Evolutionary conservation across 345 rosid genomes (phyloP).

Genomic region (Excoecaria cochinchinensis): DNA sequence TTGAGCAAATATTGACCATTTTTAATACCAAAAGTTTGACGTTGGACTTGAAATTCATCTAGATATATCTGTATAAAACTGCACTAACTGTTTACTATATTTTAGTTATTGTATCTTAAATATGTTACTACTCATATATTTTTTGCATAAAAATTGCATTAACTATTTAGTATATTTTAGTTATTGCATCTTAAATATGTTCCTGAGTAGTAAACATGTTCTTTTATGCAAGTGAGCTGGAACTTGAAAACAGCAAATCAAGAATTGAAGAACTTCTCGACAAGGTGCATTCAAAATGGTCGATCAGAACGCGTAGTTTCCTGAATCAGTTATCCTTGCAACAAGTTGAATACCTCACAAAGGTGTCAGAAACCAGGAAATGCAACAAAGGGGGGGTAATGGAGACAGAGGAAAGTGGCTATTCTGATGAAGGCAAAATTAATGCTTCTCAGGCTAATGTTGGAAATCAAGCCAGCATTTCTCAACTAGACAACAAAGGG

Average conservation of each 20-base stretch:
- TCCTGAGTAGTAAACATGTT: not conserved
- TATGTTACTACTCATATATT: too few relatives aligned
- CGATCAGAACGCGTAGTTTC: too few relatives aligned
- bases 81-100: too few relatives aligned
- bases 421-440: not conserved
- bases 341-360: not conserved
- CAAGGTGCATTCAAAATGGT: conserved; percentile 20
- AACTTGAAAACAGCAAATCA: conserved; percentile 11
- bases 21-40: not conserved
- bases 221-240: conserved; percentile 13
- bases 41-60: not conserved
- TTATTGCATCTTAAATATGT: not conserved
- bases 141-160: too few relatives aligned
- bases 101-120: not conserved
- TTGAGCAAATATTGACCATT: conserved; percentile 11
- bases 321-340: too few relatives aligned
- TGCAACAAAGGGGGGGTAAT: not conserved
- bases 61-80: not conserved
- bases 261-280: conserved; percentile 17
- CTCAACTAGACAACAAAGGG: conserved; percentile 1
- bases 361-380: conserved; percentile 3
- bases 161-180: too few relatives aligned
- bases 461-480: not conserved
- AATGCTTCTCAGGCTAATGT: not conserved
- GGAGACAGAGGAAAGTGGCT: not conserved